phyloP scores from a whole-genome alignment of 192 early-diverging fungal genomes.

The Oehlia diaphana region DNA sequence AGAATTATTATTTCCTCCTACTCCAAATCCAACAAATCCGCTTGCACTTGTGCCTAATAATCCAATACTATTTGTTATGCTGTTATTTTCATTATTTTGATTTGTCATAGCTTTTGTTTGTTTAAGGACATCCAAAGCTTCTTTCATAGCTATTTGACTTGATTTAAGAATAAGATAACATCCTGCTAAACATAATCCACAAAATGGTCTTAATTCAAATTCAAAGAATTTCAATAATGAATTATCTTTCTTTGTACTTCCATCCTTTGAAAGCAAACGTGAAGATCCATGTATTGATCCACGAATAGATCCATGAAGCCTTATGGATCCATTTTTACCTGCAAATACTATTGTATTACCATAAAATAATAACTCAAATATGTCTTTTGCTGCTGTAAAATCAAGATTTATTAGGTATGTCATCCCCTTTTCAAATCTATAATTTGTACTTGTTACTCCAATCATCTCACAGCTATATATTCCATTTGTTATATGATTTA shows the following conservation, averaged over 20 bases:
- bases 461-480: constrained; percentile 41
- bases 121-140: constrained; percentile 36
- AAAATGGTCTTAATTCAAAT: constrained; percentile 47
- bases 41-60: constrained; percentile 16
- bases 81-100: constrained; percentile 14
- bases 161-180: constrained; percentile 37
- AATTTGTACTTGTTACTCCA: constrained; percentile 38
- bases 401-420: constrained; percentile 44
- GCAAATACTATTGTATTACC: constrained; percentile 25
- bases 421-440: constrained; percentile 44
- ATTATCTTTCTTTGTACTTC: constrained; percentile 13
- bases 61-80: constrained; percentile 26
- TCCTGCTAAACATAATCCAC: constrained; percentile 44
- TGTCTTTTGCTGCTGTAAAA: constrained; percentile 40
- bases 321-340: constrained; percentile 15
- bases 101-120: constrained; percentile 6
- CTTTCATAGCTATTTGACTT: constrained; percentile 34
- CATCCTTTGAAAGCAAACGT: background rate
- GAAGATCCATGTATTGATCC: constrained; percentile 1
- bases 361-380: constrained; percentile 44
- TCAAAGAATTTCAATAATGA: constrained; percentile 31
- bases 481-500: constrained; percentile 41
- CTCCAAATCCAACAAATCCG: constrained; percentile 29
- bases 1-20: constrained; percentile 19
- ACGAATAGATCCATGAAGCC: constrained; percentile 16